These are phyloP conservation scores for Nitzschia sp. DNA, from an alignment of 108 stramenopile species.

Conservation along the genomic window DNA sequence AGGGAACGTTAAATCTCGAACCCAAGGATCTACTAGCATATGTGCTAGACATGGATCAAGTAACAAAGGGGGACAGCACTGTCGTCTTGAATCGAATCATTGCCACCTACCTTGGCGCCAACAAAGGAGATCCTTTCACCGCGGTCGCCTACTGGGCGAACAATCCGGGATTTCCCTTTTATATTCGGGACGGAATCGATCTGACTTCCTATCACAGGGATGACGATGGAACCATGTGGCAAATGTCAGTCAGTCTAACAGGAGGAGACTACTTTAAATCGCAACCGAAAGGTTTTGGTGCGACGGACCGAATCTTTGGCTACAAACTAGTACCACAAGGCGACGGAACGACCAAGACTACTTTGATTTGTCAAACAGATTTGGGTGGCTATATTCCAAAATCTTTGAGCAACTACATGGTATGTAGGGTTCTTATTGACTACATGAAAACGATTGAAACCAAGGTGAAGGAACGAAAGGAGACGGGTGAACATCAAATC, in stretches of 20 bases:
- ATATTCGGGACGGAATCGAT: slow-evolving; percentile 29
- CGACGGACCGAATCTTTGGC: slow-evolving; percentile 21
- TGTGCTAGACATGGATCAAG: slow-evolving; percentile 21
- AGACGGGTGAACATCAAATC: slow-evolving; percentile 21
- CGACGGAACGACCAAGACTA: slow-evolving; percentile 13
- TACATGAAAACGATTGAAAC: slow-evolving; percentile 20
- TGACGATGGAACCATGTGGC: slow-evolving; percentile 35
- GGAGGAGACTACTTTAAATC: slow-evolving; percentile 23
- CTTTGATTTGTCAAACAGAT: slow-evolving; percentile 15
- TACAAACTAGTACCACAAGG: slow-evolving; percentile 20
- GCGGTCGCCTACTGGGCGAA: slow-evolving; percentile 23
- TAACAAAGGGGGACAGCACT: slow-evolving; percentile 8
- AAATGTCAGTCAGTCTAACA: slow-evolving; percentile 16
- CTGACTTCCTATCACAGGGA: slow-evolving; percentile 24
- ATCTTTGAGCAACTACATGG: slow-evolving; percentile 27
- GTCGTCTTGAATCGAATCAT: slow-evolving; percentile 18
- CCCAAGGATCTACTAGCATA: slow-evolving; percentile 24
- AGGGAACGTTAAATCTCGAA: slow-evolving; percentile 14
- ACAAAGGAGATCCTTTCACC: slow-evolving; percentile 10
- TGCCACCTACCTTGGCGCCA: slow-evolving; percentile 4
- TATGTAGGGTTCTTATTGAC: slow-evolving; percentile 22
- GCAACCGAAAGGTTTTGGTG: slow-evolving; percentile 3
- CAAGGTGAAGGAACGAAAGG: slow-evolving; percentile 8
- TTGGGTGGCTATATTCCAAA: slow-evolving; percentile 27
- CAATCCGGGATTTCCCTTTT: slow-evolving; percentile 35